Percentiles rank a stretch among this genome's conserved stretches.
Conservation (phyloP, 1,284 basidiomycete species). For the Ustilago nuda region DNA sequence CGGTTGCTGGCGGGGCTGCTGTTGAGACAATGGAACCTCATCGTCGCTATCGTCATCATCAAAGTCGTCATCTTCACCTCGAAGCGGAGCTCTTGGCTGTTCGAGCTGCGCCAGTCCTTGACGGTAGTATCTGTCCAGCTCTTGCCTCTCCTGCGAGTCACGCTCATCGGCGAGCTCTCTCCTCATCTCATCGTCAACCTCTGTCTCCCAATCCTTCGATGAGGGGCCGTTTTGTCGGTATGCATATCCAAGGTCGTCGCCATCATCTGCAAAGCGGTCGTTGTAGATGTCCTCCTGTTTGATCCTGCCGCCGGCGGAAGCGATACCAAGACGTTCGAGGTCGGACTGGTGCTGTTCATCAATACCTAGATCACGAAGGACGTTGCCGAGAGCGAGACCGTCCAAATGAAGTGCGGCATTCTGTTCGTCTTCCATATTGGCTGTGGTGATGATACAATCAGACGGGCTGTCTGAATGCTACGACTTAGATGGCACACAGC, state of each 20-base stretch:
- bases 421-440: conserved; percentile 63
- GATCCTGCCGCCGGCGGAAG: conserved; percentile 47
- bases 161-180: conserved; percentile 44
- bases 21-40: conserved; percentile 40
- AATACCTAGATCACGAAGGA: conserved; percentile 66
- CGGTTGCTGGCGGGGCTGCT: conserved; percentile 14
- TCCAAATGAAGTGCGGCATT: conserved; percentile 65
- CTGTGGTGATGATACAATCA: not conserved
- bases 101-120: conserved; percentile 52
- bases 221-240: conserved; percentile 32
- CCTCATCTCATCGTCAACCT: conserved; percentile 57
- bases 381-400: conserved; percentile 65
- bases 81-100: conserved; percentile 33
- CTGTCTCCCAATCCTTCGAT: conserved; percentile 55
- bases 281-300: conserved; percentile 67
- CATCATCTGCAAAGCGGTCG: conserved; percentile 64
- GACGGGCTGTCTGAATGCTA: not conserved
- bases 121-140: conserved; percentile 56
- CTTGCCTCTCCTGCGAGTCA: conserved; percentile 49
- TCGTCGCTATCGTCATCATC: conserved; percentile 57
- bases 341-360: conserved; percentile 50
- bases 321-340: conserved; percentile 54
- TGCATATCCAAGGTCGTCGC: conserved; percentile 48
- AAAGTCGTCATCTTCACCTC: conserved; percentile 63
- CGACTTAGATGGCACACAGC: not conserved